A percentile compares a stretch with the other conserved stretches of the same genome.
These are phyloP conservation scores for Chamaecrista fasciculata DNA, from an alignment of 306 rosid genomes.

Conservation along the genomic window DNA sequence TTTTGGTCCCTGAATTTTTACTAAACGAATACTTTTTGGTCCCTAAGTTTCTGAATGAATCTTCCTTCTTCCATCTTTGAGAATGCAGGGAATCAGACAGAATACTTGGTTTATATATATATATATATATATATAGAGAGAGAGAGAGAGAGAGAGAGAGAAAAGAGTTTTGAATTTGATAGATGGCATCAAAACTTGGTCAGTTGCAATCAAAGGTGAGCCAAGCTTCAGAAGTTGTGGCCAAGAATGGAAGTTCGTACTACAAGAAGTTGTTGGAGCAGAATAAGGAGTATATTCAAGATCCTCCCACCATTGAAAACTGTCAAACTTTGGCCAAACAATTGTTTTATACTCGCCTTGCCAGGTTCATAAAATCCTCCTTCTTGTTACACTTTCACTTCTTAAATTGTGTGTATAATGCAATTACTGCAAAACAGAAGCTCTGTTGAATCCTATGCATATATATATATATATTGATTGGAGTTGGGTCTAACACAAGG, in stretches of 20 bases:
- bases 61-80: not conserved
- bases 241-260: conserved; percentile 35
- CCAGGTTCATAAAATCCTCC: conserved; percentile 40
- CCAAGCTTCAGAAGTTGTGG: conserved; percentile 34
- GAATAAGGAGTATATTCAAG: conserved; percentile 51
- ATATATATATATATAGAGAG: too few relatives aligned
- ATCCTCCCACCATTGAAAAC: conserved; percentile 51
- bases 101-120: too few relatives aligned
- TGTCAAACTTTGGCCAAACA: conserved; percentile 54
- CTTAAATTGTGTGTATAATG: not conserved
- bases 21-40: too few relatives aligned
- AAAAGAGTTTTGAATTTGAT: conserved; percentile 14
- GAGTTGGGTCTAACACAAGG: too few relatives aligned
- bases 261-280: conserved; percentile 47
- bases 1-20: too few relatives aligned
- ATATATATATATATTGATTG: too few relatives aligned
- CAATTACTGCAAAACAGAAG: too few relatives aligned
- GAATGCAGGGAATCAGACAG: not conserved
- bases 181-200: conserved; percentile 51
- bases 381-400: not conserved
- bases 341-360: conserved; percentile 63
- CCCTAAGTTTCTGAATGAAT: too few relatives aligned
- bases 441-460: too few relatives aligned
- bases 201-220: conserved; percentile 41
- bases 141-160: too few relatives aligned